Percentiles rank a stretch among this genome's conserved stretches.
Evolutionary conservation across 108 stramenopile genomes (phyloP).

Genomic region (Skeletonema marinoi): DNA sequence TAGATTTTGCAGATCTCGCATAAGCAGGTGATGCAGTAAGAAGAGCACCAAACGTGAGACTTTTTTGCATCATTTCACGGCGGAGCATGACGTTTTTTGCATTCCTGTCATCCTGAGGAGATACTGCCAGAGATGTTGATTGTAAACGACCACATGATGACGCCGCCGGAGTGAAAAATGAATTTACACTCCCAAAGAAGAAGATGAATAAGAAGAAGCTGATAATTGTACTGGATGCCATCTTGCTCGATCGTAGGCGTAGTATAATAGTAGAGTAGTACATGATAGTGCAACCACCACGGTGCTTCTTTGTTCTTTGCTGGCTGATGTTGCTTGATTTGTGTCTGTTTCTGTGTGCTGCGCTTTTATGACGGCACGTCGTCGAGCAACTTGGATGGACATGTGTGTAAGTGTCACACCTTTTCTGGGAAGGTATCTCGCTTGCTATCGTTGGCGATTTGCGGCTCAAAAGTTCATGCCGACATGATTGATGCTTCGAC

Average conservation of each 20-base stretch:
- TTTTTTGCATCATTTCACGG: not conserved
- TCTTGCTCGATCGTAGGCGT: not conserved
- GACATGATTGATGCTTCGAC: no score
- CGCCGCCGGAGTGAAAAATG: not conserved
- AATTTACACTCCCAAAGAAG: not conserved
- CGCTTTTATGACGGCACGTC: no score
- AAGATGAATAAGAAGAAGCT: not conserved
- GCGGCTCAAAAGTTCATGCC: no score
- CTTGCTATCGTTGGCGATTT: no score
- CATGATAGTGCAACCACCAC: no score
- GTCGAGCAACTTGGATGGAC: no score
- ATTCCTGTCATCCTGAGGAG: not conserved
- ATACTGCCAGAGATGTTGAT: not conserved
- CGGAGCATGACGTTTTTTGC: not conserved
- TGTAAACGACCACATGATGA: not conserved
- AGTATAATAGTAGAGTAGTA: no score
- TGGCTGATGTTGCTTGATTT: no score
- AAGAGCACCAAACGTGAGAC: slow-evolving; percentile 1
- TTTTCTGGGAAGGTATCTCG: no score
- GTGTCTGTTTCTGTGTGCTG: no score
- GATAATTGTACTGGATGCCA: not conserved
- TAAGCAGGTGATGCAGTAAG: slow-evolving; percentile 8
- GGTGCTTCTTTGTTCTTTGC: no score
- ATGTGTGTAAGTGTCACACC: no score
- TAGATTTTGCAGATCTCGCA: slow-evolving; percentile 36